phyloP scores from a whole-genome alignment of 176 grass and related monocot genomes.

The Triticum monococcum region DNA sequence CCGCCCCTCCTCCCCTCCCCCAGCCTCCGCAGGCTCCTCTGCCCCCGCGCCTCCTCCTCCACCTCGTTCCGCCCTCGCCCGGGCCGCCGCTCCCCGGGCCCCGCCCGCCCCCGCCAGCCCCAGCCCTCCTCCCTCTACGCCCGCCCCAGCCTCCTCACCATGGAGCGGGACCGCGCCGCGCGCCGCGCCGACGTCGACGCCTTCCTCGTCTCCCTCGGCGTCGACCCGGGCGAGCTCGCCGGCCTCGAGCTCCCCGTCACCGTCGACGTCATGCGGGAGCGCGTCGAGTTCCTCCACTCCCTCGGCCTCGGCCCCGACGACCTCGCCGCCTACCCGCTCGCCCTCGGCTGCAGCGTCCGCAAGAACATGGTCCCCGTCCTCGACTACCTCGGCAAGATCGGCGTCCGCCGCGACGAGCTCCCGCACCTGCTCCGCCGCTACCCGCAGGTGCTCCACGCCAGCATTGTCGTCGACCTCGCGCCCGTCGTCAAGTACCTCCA shows the following conservation, averaged over 20 bases:
- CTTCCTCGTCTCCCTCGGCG: conserved; percentile 46
- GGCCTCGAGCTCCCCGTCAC: conserved; percentile 80
- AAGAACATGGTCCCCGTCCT: conserved; percentile 90
- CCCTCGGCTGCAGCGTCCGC: conserved; percentile 75
- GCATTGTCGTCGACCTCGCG: conserved; percentile 62
- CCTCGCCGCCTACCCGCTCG: conserved; percentile 71
- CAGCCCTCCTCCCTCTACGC: conserved; percentile 52
- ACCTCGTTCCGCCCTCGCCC: conserved; percentile 23
- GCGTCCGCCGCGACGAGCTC: conserved; percentile 57
- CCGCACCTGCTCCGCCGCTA: conserved; percentile 65
- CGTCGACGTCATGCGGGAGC: conserved; percentile 77
- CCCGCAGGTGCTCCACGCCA: conserved; percentile 77
- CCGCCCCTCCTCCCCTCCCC: conserved; percentile 23
- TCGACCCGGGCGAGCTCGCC: conserved; percentile 66
- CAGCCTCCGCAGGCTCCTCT: conserved; percentile 27
- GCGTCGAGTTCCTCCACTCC: conserved; percentile 63
- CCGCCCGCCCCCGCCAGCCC: neutral
- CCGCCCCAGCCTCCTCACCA: conserved; percentile 68
- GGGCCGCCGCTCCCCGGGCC: conserved; percentile 2
- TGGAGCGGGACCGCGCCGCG: conserved; percentile 54
- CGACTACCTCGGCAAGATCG: conserved; percentile 81
- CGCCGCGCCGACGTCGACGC: conserved; percentile 61
- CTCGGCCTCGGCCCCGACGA: conserved; percentile 44
- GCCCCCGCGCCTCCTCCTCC: conserved; percentile 19
- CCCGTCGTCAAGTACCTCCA: conserved; percentile 72